A percentile compares a stretch with the other conserved stretches of the same genome.
phyloP scores from a whole-genome alignment of 2,329 filamentous ascomycete genomes.

The Stemphylium lycopersici region DNA sequence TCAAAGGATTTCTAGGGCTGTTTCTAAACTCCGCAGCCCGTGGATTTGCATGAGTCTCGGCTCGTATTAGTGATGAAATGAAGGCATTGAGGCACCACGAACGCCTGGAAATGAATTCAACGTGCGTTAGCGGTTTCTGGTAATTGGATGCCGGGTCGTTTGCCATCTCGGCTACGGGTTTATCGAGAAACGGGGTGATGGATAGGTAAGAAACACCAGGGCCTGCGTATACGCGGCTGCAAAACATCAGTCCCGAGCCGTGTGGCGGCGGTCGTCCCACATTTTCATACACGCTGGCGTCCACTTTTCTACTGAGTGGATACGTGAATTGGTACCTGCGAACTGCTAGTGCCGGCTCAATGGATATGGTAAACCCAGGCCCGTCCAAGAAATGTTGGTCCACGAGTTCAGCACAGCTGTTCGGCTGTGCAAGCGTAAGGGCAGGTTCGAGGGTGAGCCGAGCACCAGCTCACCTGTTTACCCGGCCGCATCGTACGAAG shows the following conservation, averaged over 20 bases:
- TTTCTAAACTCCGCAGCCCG: slow-evolving; percentile 8
- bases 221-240: slow-evolving; percentile 9
- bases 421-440: not conserved
- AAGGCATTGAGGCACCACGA: slow-evolving; percentile 4
- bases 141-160: slow-evolving; percentile 8
- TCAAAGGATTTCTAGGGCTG: slow-evolving; percentile 4
- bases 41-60: slow-evolving; percentile 18
- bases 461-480: slow-evolving; percentile 1
- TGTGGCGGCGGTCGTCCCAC: slow-evolving; percentile 5
- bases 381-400: not conserved
- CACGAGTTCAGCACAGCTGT: not conserved
- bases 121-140: not conserved
- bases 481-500: slow-evolving; percentile 4
- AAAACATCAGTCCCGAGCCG: slow-evolving; percentile 8
- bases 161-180: slow-evolving; percentile 9
- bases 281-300: not conserved
- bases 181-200: slow-evolving; percentile 3
- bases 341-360: not conserved
- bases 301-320: not conserved
- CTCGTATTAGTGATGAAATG: slow-evolving; percentile 1
- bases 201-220: slow-evolving; percentile 9
- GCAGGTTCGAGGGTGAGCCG: not conserved
- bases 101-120: slow-evolving; percentile 10
- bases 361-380: not conserved
- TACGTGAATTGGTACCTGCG: not conserved